phyloP scores from a whole-genome alignment of 306 rosid species.

The Nissolia schottii region DNA sequence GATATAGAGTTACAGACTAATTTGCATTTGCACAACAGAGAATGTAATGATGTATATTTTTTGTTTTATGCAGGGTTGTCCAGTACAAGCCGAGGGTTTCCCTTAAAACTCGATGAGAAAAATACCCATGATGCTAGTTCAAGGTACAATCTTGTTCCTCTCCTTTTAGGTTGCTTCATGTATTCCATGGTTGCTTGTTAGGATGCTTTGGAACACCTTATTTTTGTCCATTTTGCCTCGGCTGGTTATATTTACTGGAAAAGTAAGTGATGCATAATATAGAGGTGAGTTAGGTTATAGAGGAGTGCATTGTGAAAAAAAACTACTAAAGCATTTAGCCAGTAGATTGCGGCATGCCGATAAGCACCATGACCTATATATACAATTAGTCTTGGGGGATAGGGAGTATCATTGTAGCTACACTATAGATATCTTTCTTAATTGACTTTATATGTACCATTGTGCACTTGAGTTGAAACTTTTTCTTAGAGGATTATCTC shows the following conservation, averaged over 20 bases:
- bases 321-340: background rate
- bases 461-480: background rate
- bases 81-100: constrained; percentile 41
- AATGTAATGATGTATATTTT: constrained; percentile 13
- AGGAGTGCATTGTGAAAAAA: background rate
- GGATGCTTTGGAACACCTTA: background rate
- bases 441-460: background rate
- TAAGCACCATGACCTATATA: background rate
- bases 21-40: background rate
- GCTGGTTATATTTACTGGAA: background rate
- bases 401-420: background rate
- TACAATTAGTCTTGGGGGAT: background rate
- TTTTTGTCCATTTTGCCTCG: background rate
- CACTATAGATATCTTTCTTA: background rate
- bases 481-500: background rate
- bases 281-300: constrained; percentile 1
- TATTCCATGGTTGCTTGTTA: background rate
- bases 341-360: background rate
- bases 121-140: constrained; percentile 46
- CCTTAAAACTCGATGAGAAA: constrained; percentile 47
- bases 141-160: constrained; percentile 41
- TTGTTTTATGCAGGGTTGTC: constrained; percentile 61
- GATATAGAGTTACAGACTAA: background rate
- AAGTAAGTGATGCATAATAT: background rate
- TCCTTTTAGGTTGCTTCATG: constrained; percentile 14